Evolutionary conservation across 805 yeast species (phyloP), one percentile per base, ranked within the genome.

Genomic region (Danielozyma ontarioensis): DNA sequence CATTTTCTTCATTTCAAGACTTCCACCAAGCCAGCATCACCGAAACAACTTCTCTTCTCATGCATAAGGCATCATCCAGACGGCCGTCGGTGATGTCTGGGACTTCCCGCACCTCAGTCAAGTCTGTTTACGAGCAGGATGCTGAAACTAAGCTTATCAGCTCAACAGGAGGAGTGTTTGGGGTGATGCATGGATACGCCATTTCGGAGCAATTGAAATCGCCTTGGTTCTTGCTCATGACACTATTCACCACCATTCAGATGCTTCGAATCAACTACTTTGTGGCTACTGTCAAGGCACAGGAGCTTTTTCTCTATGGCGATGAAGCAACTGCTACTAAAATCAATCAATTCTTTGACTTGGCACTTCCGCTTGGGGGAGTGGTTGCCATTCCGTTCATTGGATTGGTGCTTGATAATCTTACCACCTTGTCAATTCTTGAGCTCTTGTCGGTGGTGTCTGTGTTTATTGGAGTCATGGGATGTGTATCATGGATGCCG

Each of bases 251-350:
- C 4, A 74, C 89, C 3, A 72, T 89, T 36, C 94, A 87, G 57
- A 89, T 89, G 96, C 70, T 90, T 28, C 70, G 97, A 54, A 81
- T 89, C 45, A 89, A 89, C 63, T 90, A 85, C 57, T 90, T 87
- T 58, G 93, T 89, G 34, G 97, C 96, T 6, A 86, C 97, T 2
- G 67, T 89, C 23, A 75, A 78, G 49, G 65, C 95, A 0, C 97
- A 89, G 62, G 94, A 87, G 65, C 71, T 70, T 17, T 90, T 67
- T 51, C 70, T 88, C 40, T 68, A 87, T 34, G 75, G 74, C 10
- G 64, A 66, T 43, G 68, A 63, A 31, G 62, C 61, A 6, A 55
- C 64, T 3, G 95, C 94, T 1, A 53, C 69, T 17, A 46, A 50
- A 10, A 52, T 53, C 37, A 87, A 87, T 54, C 74, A 76, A 33